Evolutionary conservation across 352 stramenopile species (phyloP).

Genomic region (Phytophthora lateralis): DNA sequence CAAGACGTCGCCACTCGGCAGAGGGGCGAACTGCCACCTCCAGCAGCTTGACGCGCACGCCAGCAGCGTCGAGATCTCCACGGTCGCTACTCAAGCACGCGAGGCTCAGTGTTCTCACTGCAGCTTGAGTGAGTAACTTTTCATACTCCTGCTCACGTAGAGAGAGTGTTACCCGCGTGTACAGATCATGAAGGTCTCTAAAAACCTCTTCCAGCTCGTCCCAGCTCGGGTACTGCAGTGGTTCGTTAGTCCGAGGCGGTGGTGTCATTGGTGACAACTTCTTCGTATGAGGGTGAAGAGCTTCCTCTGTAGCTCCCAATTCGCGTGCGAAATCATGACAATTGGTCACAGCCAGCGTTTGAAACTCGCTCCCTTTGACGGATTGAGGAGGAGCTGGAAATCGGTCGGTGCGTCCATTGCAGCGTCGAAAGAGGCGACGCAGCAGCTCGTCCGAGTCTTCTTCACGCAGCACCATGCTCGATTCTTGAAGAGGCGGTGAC

Average conservation of each 20-base stretch:
- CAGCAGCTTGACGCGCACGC: conserved; percentile 45
- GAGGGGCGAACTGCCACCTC: conserved; percentile 47
- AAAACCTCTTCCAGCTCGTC: conserved; percentile 44
- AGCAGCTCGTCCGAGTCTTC: conserved; percentile 33
- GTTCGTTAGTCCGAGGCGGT: conserved; percentile 11
- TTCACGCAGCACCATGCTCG: conserved; percentile 23
- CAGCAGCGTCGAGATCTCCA: conserved; percentile 21
- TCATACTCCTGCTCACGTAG: conserved; percentile 32
- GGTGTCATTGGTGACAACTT: not conserved
- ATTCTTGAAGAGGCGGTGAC: conserved; percentile 25
- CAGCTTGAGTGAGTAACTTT: conserved; percentile 21
- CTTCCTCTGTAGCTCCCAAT: conserved; percentile 27
- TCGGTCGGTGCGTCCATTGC: conserved; percentile 6
- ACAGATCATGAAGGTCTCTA: conserved; percentile 40
- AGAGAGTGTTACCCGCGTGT: conserved; percentile 23
- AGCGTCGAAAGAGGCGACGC: conserved; percentile 36
- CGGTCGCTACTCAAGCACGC: conserved; percentile 15
- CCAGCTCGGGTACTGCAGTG: conserved; percentile 14
- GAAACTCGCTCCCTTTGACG: conserved; percentile 4
- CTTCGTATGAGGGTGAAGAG: conserved; percentile 15
- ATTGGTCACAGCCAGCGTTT: conserved; percentile 42
- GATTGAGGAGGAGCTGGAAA: not conserved
- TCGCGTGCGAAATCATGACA: conserved; percentile 25
- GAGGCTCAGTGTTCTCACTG: conserved; percentile 30
- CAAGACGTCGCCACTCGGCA: conserved; percentile 39